phyloP scores from a whole-genome alignment of 306 rosid genomes.

The Cucurbita moschata region DNA sequence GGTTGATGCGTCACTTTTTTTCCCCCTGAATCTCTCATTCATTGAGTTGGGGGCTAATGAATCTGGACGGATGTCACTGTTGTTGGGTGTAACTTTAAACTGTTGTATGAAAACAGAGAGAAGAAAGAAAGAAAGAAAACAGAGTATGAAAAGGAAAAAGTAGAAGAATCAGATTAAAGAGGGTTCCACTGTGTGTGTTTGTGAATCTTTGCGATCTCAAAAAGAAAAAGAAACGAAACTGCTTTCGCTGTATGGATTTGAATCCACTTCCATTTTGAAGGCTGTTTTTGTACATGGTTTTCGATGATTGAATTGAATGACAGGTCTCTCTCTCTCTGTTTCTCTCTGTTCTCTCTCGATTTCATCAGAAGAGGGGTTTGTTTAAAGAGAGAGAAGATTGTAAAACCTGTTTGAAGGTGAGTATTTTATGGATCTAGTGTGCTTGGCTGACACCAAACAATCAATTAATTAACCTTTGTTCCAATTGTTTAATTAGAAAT shows the following conservation, averaged over 20 bases:
- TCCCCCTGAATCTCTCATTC: not conserved
- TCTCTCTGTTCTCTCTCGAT: not conserved
- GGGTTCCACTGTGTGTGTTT: not conserved
- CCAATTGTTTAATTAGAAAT: constrained; percentile 9
- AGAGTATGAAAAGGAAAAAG: not conserved
- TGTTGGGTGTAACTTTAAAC: not conserved
- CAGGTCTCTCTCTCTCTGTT: not conserved
- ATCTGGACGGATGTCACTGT: not conserved
- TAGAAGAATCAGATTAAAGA: not conserved
- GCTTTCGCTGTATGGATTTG: not conserved
- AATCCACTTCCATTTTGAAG: not conserved
- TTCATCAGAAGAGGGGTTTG: not conserved
- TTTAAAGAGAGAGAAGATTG: not conserved
- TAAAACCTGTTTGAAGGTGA: constrained; percentile 19
- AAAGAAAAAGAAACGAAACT: not conserved
- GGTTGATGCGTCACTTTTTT: not conserved
- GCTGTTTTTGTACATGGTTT: not conserved
- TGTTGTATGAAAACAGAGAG: not conserved
- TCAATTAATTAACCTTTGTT: constrained; percentile 13
- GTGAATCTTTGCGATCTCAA: not conserved
- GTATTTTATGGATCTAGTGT: constrained; percentile 24
- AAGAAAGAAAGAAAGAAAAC: not conserved
- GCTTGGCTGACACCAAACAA: constrained; percentile 36
- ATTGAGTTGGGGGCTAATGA: not conserved
- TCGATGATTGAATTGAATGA: constrained; percentile 11